Evolutionary conservation across 2,329 filamentous ascomycete genomes (phyloP).

Genomic region (Thielaviopsis musarum): DNA sequence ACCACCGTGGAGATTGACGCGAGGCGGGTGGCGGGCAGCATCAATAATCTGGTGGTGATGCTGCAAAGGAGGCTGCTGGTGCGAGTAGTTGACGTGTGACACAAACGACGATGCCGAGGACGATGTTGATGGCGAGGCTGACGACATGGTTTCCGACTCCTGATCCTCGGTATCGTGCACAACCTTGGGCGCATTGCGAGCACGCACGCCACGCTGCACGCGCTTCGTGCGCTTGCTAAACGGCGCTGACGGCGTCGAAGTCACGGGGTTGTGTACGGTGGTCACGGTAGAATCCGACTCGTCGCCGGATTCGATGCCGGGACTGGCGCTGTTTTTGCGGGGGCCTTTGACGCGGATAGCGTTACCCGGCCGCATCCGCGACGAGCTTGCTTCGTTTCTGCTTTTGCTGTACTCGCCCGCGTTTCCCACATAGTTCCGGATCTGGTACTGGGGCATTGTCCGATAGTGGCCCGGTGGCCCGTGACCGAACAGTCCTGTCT

Average conservation of each 20-base stretch:
- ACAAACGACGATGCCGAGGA: slow-evolving; percentile 4
- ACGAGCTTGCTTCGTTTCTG: neutral
- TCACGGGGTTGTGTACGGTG: neutral
- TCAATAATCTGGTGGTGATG: neutral
- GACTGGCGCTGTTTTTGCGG: neutral
- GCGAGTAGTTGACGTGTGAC: neutral
- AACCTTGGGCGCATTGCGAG: neutral
- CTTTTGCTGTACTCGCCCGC: neutral
- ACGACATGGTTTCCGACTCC: neutral
- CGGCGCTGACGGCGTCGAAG: no score
- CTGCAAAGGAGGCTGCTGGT: neutral
- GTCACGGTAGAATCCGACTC: slow-evolving; percentile 9
- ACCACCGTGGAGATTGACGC: neutral
- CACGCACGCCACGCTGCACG: neutral
- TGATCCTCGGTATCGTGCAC: slow-evolving; percentile 1
- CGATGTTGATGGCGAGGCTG: slow-evolving; percentile 1
- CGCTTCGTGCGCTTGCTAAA: neutral
- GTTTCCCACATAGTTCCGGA: neutral
- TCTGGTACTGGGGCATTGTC: neutral
- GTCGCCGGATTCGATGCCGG: neutral
- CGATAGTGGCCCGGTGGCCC: neutral
- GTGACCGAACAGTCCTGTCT: neutral
- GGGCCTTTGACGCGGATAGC: neutral
- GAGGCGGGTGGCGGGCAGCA: neutral
- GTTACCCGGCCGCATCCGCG: neutral